These are phyloP conservation scores for Psilocybe azurescens DNA, from an alignment of 768 basidiomycete genomes.

Conservation along the genomic window DNA sequence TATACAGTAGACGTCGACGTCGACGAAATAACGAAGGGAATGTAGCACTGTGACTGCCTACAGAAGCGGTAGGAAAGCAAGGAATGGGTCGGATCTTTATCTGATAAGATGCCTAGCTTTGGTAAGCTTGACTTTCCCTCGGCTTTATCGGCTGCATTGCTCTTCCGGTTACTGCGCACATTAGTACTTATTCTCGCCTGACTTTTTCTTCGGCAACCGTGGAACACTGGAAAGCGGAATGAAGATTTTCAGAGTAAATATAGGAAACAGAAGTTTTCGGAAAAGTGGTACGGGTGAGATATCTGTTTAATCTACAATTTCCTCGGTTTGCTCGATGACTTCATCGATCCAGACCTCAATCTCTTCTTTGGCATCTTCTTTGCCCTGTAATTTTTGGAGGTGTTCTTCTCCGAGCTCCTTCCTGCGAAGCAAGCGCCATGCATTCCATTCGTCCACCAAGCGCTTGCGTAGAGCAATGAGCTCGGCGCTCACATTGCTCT, in stretches of 20 bases:
- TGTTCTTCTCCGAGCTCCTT: conserved; percentile 67
- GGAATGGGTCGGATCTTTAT: conserved; percentile 36
- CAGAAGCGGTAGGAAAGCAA: conserved; percentile 21
- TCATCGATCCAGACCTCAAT: conserved; percentile 96
- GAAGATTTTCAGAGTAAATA: not conserved
- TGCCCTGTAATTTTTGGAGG: conserved; percentile 40
- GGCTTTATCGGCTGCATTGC: conserved; percentile 31
- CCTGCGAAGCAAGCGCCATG: conserved; percentile 83
- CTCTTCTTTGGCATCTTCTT: conserved; percentile 74
- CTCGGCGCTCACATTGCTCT: conserved; percentile 94
- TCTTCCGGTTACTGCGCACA: conserved; percentile 19
- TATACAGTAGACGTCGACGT: not conserved
- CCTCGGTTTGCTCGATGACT: conserved; percentile 90
- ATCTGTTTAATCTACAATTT: conserved; percentile 52
- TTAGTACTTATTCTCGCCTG: not conserved
- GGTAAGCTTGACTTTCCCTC: conserved; percentile 15
- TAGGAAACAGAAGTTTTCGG: not conserved
- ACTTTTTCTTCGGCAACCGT: not conserved
- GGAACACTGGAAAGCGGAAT: too few species aligned
- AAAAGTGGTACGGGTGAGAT: not conserved
- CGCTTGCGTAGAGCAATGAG: conserved; percentile 88
- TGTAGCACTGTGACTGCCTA: conserved; percentile 13
- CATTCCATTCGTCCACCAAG: conserved; percentile 98
- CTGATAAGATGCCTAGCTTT: conserved; percentile 53
- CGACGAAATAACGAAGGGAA: not conserved